Conservation (phyloP, 495 filamentous ascomycete species). For the Penicillium goetzii region DNA sequence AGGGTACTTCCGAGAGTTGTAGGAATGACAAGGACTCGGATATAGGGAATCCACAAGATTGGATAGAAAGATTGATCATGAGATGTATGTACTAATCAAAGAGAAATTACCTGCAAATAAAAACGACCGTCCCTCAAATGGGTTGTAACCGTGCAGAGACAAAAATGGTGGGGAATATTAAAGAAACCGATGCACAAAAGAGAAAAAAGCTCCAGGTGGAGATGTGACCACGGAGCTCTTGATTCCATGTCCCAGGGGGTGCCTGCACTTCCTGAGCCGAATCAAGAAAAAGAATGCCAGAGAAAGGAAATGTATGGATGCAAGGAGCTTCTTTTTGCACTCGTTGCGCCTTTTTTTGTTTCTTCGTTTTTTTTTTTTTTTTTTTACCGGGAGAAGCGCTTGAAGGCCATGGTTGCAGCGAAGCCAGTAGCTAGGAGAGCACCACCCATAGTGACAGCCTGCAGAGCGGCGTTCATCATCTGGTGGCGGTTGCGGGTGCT, state of each 20-base stretch:
- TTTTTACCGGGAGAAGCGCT: conserved; percentile 45
- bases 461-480: conserved; percentile 62
- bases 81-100: conserved; percentile 20
- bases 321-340: background rate
- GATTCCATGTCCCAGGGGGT: conserved; percentile 8
- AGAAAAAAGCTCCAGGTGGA: conserved; percentile 11
- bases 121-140: conserved; percentile 5
- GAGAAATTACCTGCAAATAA: conserved; percentile 13
- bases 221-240: background rate
- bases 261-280: conserved; percentile 28
- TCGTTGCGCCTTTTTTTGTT: background rate
- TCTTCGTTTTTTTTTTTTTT: background rate
- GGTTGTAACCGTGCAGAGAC: conserved; percentile 12
- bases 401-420: conserved; percentile 46
- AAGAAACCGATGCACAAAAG: conserved; percentile 8
- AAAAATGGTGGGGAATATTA: conserved; percentile 22
- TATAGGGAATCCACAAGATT: background rate
- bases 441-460: conserved; percentile 54
- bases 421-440: conserved; percentile 46
- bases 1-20: background rate
- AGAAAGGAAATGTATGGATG: conserved; percentile 14
- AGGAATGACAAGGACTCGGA: conserved; percentile 7
- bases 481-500: conserved; percentile 61
- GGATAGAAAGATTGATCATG: background rate
- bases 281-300: conserved; percentile 18